Evolutionary conservation across 495 filamentous ascomycete species (phyloP).

Genomic region (Penicillium canariense): DNA sequence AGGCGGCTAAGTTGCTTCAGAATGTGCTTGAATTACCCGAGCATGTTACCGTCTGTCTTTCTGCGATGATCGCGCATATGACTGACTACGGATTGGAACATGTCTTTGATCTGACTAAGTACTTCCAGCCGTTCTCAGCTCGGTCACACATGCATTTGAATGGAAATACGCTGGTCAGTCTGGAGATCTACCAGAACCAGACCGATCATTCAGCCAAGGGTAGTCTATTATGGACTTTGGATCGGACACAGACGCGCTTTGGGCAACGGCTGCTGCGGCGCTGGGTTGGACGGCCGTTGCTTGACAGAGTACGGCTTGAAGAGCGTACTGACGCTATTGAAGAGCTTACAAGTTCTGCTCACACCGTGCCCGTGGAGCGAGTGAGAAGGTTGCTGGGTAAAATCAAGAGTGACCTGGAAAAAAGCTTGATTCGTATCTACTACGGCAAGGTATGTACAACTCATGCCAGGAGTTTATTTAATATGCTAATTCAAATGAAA

Average conservation of each 20-base stretch:
- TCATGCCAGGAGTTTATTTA: neutral
- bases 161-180: conserved; percentile 87
- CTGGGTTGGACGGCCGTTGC: conserved; percentile 91
- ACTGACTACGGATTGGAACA: conserved; percentile 93
- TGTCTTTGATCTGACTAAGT: conserved; percentile 94
- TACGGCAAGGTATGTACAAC: conserved; percentile 66
- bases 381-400: conserved; percentile 65
- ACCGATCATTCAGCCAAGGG: conserved; percentile 85
- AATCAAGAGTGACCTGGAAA: conserved; percentile 81
- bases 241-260: conserved; percentile 88
- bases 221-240: conserved; percentile 92
- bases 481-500: conserved; percentile 33
- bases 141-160: conserved; percentile 95
- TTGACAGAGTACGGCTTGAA: conserved; percentile 74
- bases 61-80: conserved; percentile 94
- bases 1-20: conserved; percentile 65
- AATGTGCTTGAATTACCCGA: conserved; percentile 84
- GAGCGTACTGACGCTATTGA: conserved; percentile 86
- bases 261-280: conserved; percentile 85
- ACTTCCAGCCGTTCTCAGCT: conserved; percentile 95
- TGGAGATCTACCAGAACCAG: conserved; percentile 95
- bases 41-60: conserved; percentile 85
- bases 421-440: conserved; percentile 90
- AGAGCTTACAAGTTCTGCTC: conserved; percentile 71
- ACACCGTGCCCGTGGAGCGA: conserved; percentile 66